These are phyloP conservation scores for Clausena lansium DNA, from an alignment of 345 rosid species.

Conservation along the genomic window DNA sequence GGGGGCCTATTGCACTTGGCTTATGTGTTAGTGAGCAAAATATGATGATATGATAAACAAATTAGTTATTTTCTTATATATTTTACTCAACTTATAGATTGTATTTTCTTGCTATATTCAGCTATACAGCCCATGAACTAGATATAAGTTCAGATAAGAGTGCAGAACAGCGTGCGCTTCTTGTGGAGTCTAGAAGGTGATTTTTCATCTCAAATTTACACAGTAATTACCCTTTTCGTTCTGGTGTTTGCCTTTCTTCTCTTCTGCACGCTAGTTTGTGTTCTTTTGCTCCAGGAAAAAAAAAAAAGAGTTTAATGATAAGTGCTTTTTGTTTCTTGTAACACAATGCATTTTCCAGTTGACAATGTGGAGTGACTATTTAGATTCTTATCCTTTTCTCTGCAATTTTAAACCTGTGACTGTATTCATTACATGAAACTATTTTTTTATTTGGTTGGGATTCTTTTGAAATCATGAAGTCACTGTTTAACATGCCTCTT, in stretches of 20 bases:
- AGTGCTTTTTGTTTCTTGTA: not conserved
- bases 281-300: not conserved
- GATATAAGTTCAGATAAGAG: slow-evolving; percentile 44
- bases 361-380: not conserved
- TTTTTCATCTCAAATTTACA: slow-evolving; percentile 16
- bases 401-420: not conserved
- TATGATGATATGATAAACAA: not conserved
- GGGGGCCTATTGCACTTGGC: not conserved
- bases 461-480: not conserved
- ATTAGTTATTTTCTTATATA: not conserved
- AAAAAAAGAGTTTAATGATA: not conserved
- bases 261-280: not conserved
- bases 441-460: not conserved
- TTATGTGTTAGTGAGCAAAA: not conserved
- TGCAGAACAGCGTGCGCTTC: slow-evolving; percentile 71
- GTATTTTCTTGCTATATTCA: slow-evolving; percentile 24
- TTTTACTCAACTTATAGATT: slow-evolving; percentile 16
- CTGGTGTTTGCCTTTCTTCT: not conserved
- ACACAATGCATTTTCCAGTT: not conserved
- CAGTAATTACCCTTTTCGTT: not conserved
- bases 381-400: not conserved
- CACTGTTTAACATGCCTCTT: not conserved
- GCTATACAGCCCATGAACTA: slow-evolving; percentile 48
- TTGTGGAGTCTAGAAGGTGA: slow-evolving; percentile 82
- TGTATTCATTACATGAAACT: not conserved